Conservation (phyloP, 2,329 filamentous ascomycete genomes). For the Botrytis elliptica region DNA sequence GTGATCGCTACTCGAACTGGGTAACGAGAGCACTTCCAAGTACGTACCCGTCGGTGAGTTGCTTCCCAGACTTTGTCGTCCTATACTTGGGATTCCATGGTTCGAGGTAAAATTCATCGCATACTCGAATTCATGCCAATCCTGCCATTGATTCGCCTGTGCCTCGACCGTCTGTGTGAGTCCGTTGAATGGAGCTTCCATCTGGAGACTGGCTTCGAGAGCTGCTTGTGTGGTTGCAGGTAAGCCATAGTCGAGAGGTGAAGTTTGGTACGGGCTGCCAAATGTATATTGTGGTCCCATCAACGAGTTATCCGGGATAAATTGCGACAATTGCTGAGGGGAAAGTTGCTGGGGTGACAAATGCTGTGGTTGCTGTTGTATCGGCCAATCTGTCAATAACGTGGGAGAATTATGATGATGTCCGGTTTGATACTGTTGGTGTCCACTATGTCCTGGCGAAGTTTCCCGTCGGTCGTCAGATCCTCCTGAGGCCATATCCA, state of each 20-base stretch:
- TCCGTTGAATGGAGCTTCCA: slow-evolving; percentile 62
- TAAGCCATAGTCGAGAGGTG: slow-evolving; percentile 37
- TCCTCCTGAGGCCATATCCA: slow-evolving; percentile 38
- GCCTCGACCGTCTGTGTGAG: slow-evolving; percentile 58
- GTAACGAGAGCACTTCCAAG: slow-evolving; percentile 80
- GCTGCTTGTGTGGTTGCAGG: slow-evolving; percentile 57
- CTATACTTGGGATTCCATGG: slow-evolving; percentile 48
- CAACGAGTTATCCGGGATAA: slow-evolving; percentile 38
- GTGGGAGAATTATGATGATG: slow-evolving; percentile 48
- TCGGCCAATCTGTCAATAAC: slow-evolving; percentile 60
- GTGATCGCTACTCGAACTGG: slow-evolving; percentile 77
- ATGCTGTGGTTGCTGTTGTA: slow-evolving; percentile 42
- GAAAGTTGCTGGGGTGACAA: slow-evolving; percentile 35
- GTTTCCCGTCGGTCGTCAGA: slow-evolving; percentile 37
- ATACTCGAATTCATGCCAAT: slow-evolving; percentile 77
- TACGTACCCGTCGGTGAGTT: slow-evolving; percentile 77
- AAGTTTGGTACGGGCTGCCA: slow-evolving; percentile 36
- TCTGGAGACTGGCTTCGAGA: slow-evolving; percentile 56
- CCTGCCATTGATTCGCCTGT: slow-evolving; percentile 64
- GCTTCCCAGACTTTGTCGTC: slow-evolving; percentile 51
- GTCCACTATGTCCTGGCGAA: slow-evolving; percentile 45
- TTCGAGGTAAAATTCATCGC: slow-evolving; percentile 55
- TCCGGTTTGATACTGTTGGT: slow-evolving; percentile 42
- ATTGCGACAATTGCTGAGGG: slow-evolving; percentile 38
- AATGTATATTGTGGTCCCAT: slow-evolving; percentile 39